These are phyloP conservation scores for Sicyos baderoa DNA, from an alignment of 306 rosid species.

Conservation along the genomic window DNA sequence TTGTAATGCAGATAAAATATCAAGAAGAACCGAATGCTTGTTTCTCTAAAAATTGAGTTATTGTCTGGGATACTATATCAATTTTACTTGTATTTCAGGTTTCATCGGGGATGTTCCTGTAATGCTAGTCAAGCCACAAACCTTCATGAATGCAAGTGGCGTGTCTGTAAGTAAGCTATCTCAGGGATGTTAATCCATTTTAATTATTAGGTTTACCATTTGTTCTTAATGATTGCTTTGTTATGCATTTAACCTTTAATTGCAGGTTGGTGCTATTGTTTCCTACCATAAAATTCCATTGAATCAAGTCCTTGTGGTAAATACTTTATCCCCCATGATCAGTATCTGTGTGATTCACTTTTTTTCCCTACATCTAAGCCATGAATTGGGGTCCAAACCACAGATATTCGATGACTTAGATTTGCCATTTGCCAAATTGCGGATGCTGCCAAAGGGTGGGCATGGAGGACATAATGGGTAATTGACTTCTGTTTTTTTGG, in stretches of 20 bases:
- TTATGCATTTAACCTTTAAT: conserved; percentile 22
- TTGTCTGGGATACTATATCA: conserved; percentile 3
- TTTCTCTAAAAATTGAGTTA: background rate
- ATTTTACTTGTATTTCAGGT: conserved; percentile 38
- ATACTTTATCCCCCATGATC: conserved; percentile 2
- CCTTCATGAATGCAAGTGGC: conserved; percentile 90
- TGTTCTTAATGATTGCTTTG: conserved; percentile 24
- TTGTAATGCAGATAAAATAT: background rate
- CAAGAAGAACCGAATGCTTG: background rate
- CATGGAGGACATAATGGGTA: conserved; percentile 99
- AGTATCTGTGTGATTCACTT: background rate
- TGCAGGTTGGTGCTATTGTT: conserved; percentile 81
- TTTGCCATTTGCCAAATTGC: conserved; percentile 77
- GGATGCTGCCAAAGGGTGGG: conserved; percentile 91
- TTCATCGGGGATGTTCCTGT: conserved; percentile 66
- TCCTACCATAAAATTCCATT: conserved; percentile 83
- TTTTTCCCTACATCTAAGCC: background rate
- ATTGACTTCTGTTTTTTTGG: conserved; percentile 12
- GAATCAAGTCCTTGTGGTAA: conserved; percentile 89
- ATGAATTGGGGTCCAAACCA: conserved; percentile 15
- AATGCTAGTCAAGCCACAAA: conserved; percentile 85
- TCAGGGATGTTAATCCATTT: conserved; percentile 22
- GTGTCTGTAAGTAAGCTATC: conserved; percentile 80
- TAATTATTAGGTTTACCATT: conserved; percentile 15
- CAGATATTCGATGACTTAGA: conserved; percentile 92